These are phyloP conservation scores for Citrus unshiu DNA, from an alignment of 345 rosid species.

Conservation along the genomic window DNA sequence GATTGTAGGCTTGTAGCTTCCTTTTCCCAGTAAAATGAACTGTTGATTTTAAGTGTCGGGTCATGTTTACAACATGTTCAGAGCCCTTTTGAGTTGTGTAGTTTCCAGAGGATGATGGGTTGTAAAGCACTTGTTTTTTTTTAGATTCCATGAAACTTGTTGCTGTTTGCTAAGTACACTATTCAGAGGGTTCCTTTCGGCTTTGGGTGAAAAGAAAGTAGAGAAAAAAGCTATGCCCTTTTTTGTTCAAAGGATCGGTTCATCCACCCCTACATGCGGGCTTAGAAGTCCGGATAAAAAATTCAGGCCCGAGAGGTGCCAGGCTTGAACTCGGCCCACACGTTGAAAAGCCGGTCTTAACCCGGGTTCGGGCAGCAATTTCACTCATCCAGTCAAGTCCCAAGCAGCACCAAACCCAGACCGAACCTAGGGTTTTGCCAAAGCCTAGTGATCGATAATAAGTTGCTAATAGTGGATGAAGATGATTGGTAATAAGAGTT, in stretches of 20 bases:
- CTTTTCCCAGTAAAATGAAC: neutral
- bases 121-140: constrained; percentile 22
- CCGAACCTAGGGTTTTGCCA: no score
- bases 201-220: constrained; percentile 28
- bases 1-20: no score
- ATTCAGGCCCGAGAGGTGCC: no score
- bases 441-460: no score
- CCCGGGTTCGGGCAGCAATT: rapidly evolving
- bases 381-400: rapidly evolving
- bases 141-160: constrained; percentile 4
- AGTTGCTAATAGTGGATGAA: no score
- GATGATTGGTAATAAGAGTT: no score
- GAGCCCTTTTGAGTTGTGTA: neutral
- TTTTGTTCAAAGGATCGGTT: constrained; percentile 1
- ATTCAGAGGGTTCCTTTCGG: constrained; percentile 12
- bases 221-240: neutral
- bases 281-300: no score
- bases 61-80: neutral
- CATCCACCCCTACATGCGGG: neutral
- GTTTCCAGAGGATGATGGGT: constrained; percentile 1
- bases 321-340: no score
- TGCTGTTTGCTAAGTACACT: constrained; percentile 7
- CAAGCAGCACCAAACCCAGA: rapidly evolving
- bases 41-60: neutral
- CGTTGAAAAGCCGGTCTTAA: no score